Evolutionary conservation across 148 eudicot species (phyloP).

Genomic region (Fallopia convolvulus): DNA sequence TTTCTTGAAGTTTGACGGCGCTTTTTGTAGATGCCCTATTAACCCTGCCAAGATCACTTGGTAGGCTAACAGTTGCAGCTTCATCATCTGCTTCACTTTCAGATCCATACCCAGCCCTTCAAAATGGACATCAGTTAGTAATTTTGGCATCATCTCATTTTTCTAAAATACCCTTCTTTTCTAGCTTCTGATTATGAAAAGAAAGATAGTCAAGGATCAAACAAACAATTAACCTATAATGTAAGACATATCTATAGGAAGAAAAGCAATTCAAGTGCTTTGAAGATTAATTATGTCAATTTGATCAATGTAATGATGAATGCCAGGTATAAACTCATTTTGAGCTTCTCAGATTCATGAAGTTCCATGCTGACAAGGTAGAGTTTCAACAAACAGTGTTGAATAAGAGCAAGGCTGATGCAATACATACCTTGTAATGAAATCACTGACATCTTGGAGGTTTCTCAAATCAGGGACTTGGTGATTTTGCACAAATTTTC

Average conservation of each 20-base stretch:
- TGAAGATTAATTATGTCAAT: background rate
- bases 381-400: background rate
- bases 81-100: slow-evolving; percentile 96
- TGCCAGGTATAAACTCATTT: background rate
- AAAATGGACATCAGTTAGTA: slow-evolving; percentile 2
- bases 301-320: background rate
- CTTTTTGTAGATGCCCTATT: slow-evolving; percentile 80
- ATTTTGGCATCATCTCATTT: too few species aligned
- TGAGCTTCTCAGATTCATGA: background rate
- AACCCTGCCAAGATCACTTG: slow-evolving; percentile 71
- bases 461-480: slow-evolving; percentile 79
- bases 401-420: background rate
- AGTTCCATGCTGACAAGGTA: background rate
- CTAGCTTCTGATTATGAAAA: background rate
- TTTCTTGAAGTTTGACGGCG: slow-evolving; percentile 95
- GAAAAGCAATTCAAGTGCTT: background rate
- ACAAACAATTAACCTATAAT: background rate
- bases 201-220: background rate
- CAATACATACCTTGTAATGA: slow-evolving; percentile 60
- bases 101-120: slow-evolving; percentile 92
- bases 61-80: slow-evolving; percentile 77
- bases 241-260: background rate
- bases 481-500: slow-evolving; percentile 90
- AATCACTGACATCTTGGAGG: slow-evolving; percentile 92
- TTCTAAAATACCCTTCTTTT: too few species aligned